Conservation (phyloP, 225 moss, liverwort and hornwort genomes). For the Asterella californica region DNA sequence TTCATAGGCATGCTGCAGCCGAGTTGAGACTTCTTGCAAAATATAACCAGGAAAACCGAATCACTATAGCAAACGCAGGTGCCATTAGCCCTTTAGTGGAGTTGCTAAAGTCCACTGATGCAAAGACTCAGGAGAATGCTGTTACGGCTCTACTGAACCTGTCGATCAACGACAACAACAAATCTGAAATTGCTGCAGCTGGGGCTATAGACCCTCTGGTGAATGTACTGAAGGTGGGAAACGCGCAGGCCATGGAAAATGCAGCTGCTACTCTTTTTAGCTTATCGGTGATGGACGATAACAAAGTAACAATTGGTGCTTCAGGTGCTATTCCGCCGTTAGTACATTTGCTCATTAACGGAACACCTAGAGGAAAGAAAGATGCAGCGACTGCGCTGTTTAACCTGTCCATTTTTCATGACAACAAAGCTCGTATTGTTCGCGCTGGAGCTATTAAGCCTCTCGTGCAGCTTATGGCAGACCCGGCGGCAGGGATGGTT, state of each 20-base stretch:
- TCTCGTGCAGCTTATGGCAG: constrained; percentile 92
- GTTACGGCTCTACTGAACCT: constrained; percentile 92
- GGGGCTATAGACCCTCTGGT: constrained; percentile 88
- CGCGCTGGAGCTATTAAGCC: constrained; percentile 89
- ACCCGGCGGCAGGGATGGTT: constrained; percentile 96
- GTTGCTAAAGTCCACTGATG: constrained; percentile 64
- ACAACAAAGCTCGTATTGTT: constrained; percentile 89
- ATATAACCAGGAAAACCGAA: constrained; percentile 85
- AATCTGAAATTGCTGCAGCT: constrained; percentile 85
- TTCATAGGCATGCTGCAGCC: constrained; percentile 64
- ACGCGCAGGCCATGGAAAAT: constrained; percentile 88
- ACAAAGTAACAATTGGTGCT: constrained; percentile 85
- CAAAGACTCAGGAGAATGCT: constrained; percentile 83
- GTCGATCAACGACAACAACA: constrained; percentile 98
- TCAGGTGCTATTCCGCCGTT: constrained; percentile 90
- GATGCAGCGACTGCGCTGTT: constrained; percentile 95
- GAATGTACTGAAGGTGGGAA: constrained; percentile 76
- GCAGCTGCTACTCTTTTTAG: constrained; percentile 91
- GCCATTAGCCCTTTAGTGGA: constrained; percentile 77
- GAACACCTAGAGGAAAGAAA: constrained; percentile 90
- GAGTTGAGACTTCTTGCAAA: constrained; percentile 88
- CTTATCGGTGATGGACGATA: constrained; percentile 94
- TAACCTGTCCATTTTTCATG: constrained; percentile 87
- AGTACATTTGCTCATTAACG: constrained; percentile 84
- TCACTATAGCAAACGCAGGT: constrained; percentile 75